Base-by-base conservation (phyloP, 768 basidiomycete species). In the Sarcomyxa edulis region DNA sequence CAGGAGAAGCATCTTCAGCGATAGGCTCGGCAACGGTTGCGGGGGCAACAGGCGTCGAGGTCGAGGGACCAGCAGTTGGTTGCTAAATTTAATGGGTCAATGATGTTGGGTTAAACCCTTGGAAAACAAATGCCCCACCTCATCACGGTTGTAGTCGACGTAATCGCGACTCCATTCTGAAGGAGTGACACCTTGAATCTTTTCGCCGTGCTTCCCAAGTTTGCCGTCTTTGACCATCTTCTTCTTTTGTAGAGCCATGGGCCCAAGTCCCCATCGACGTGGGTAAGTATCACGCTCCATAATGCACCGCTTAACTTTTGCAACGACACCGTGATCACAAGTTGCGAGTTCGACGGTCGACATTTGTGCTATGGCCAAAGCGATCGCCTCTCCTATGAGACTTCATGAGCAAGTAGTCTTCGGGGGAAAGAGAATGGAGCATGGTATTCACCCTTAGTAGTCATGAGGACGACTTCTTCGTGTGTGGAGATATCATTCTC, bases 251-350 rank as follows among this genome's bases (percentile, higher is more conserved):
- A 89, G 67, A 10, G 96, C 95, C 61, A 94, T 79, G 15, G 96
- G 96, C n/a, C 96, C 96, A 36, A 98, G 77, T 35, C 96, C 96
- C 96, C 96, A 98, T 46, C 94, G 81, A 40, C 96, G 81, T 27
- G 96, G 96, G 61, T 99, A 99, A 14, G 91, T 88, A 61, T 99
- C 96, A 25, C 95, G 84, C 60, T 98, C 96, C 96, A 99, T 99
- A 56, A 99, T 98, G 57, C 95, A 97, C 36, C 96, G 74, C 68
- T 99, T 99, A 55, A 99, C 92, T 67, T 97, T 98, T 24, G 96
- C 96, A 29, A 98, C 95, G 41, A 99, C 91, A 32, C 96, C 96
- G 55, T 99, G 95, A 59, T 97, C 94, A 60, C 95, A 98, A 2
- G 94, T 95, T 7, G 92, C 87, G 35, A 99, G 81, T 60, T 99